Evolutionary conservation across 1,139 yeast species (phyloP).

Genomic region (Hemisphaericaspora xylanilytica): DNA sequence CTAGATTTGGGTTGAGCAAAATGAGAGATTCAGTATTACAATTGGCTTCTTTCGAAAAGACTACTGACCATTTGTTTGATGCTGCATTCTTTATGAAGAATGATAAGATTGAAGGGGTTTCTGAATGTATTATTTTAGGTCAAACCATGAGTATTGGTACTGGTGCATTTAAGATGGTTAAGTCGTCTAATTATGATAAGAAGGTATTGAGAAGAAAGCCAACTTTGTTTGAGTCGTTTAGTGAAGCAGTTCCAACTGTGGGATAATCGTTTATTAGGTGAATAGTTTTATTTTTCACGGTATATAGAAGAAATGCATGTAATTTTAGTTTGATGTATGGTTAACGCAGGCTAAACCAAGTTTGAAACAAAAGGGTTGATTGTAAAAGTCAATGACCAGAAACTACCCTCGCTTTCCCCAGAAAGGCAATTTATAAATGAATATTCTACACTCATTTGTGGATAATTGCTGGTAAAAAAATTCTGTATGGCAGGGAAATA

Average conservation of each 20-base stretch:
- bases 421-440: too few relatives aligned
- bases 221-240: constrained; percentile 59
- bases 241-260: constrained; percentile 20
- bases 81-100: constrained; percentile 98
- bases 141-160: constrained; percentile 98
- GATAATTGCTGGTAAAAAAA: too few relatives aligned
- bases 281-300: neutral
- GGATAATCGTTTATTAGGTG: constrained; percentile 13
- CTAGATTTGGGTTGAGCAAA: constrained; percentile 95
- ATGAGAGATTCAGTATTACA: constrained; percentile 98
- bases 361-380: too few relatives aligned
- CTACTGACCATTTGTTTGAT: constrained; percentile 96
- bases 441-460: too few relatives aligned
- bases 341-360: too few relatives aligned
- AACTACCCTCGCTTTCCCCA: too few relatives aligned
- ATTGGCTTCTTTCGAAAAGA: constrained; percentile 95
- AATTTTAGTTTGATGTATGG: neutral
- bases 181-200: constrained; percentile 47
- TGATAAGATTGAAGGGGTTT: constrained; percentile 95
- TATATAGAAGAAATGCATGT: neutral
- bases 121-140: constrained; percentile 96
- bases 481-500: too few relatives aligned
- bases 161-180: constrained; percentile 87
- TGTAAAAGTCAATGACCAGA: too few relatives aligned
- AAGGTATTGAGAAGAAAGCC: constrained; percentile 50